These are phyloP conservation scores for Abelmoschus esculentus DNA, from an alignment of 345 rosid genomes.

Conservation along the genomic window DNA sequence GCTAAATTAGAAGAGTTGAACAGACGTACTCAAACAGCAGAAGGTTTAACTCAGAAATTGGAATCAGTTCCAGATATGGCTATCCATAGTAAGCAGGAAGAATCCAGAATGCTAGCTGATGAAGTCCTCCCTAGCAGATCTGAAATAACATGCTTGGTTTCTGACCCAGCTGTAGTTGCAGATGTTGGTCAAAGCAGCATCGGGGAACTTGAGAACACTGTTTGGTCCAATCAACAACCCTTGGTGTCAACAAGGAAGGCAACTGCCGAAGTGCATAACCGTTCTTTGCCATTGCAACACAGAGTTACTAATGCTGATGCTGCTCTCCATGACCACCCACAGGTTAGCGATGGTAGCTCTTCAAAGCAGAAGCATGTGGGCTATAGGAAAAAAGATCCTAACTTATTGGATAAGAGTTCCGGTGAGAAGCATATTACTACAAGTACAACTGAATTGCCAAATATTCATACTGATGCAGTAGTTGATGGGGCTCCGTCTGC, in stretches of 20 bases:
- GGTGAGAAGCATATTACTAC: conserved; percentile 25
- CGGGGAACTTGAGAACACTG: conserved; percentile 28
- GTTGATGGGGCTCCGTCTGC: conserved; percentile 24
- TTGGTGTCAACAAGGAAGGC: conserved; percentile 31
- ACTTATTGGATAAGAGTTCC: conserved; percentile 29
- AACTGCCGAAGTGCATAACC: conserved; percentile 12
- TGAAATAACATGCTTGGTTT: conserved; percentile 23
- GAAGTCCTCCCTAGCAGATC: conserved; percentile 19
- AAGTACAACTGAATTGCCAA: conserved; percentile 24
- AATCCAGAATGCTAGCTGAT: conserved; percentile 23
- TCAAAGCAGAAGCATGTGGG: conserved; percentile 52
- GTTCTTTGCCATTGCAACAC: conserved; percentile 20
- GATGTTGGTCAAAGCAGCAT: conserved; percentile 23
- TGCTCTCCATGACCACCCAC: conserved; percentile 22
- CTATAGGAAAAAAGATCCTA: conserved; percentile 48
- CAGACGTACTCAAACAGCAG: conserved; percentile 51
- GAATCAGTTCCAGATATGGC: conserved; percentile 29
- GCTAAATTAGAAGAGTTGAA: conserved; percentile 81
- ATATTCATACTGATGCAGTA: conserved; percentile 22
- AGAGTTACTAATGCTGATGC: conserved; percentile 27
- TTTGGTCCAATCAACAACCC: conserved; percentile 22
- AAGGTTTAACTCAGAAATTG: conserved; percentile 32
- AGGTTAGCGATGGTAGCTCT: conserved; percentile 23
- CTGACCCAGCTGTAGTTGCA: conserved; percentile 11
- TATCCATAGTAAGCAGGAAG: conserved; percentile 34